A percentile compares a stretch with the other conserved stretches of the same genome.
These are phyloP conservation scores for Lachancea sp. DNA, from an alignment of 805 yeast species.

Conservation along the genomic window DNA sequence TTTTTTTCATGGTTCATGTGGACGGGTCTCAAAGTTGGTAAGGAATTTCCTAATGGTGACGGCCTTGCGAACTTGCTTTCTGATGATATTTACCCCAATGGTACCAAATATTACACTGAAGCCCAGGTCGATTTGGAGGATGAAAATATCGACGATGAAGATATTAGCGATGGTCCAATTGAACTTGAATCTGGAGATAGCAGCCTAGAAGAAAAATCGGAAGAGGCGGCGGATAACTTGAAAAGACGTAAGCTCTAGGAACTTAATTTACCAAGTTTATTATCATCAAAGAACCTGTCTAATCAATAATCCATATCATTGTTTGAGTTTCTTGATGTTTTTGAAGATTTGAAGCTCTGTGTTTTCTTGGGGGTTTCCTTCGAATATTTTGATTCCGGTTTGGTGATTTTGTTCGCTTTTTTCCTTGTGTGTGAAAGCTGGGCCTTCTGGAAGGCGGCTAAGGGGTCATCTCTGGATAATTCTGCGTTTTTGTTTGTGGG, in stretches of 20 bases:
- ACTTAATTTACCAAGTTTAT: not conserved
- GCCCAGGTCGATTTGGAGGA: constrained; percentile 62
- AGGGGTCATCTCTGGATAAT: constrained; percentile 2
- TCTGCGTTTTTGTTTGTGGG: not conserved
- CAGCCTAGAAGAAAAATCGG: constrained; percentile 37
- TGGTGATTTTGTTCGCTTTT: not conserved
- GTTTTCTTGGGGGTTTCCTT: not conserved
- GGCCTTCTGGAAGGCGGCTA: constrained; percentile 1
- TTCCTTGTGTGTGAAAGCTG: not conserved
- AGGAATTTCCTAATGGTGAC: constrained; percentile 73
- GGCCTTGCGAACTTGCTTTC: constrained; percentile 64
- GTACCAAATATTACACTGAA: constrained; percentile 73
- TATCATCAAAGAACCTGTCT: no score
- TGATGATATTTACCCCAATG: constrained; percentile 81
- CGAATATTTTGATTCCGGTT: not conserved
- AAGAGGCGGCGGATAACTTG: constrained; percentile 20
- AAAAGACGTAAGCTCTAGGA: constrained; percentile 11
- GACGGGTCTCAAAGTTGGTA: constrained; percentile 74
- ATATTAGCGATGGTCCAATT: constrained; percentile 8
- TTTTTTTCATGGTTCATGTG: constrained; percentile 84
- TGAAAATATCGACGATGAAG: constrained; percentile 48
- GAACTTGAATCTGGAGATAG: constrained; percentile 34
- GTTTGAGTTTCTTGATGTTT: not conserved
- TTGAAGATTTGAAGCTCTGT: no score
- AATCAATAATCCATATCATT: not conserved